phyloP scores from a whole-genome alignment of 306 rosid genomes.

The Lupinus albus region DNA sequence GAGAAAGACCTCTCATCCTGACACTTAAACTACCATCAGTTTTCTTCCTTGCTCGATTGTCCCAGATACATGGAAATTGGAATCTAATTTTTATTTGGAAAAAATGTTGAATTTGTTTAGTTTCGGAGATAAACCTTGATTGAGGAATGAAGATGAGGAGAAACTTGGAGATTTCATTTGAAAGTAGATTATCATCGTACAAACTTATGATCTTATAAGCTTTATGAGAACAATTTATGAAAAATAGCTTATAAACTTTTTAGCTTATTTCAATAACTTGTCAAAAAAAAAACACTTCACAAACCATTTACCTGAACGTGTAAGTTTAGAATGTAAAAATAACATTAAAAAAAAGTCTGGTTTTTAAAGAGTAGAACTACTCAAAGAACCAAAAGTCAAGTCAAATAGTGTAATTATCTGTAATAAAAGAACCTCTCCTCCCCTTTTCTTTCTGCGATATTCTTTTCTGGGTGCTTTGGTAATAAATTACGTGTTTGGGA shows the following conservation, averaged over 20 bases:
- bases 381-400: neutral
- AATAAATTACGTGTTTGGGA: neutral
- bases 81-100: conserved; percentile 14
- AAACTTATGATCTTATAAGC: no score
- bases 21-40: neutral
- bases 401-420: neutral
- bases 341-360: neutral
- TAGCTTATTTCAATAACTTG: no score
- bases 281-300: no score
- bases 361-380: conserved; percentile 8
- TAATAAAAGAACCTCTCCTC: conserved; percentile 14
- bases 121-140: neutral
- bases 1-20: conserved; percentile 7
- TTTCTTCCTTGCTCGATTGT: conserved; percentile 7
- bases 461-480: neutral
- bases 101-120: conserved; percentile 22
- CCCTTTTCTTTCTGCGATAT: conserved; percentile 30
- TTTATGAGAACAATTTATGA: no score
- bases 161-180: conserved; percentile 9
- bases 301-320: no score
- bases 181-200: no score
- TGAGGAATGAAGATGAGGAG: neutral
- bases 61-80: conserved; percentile 20
- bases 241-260: no score
- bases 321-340: neutral